Conservation (phyloP, 208 protist genomes). For the Trypanosoma rangeli region DNA sequence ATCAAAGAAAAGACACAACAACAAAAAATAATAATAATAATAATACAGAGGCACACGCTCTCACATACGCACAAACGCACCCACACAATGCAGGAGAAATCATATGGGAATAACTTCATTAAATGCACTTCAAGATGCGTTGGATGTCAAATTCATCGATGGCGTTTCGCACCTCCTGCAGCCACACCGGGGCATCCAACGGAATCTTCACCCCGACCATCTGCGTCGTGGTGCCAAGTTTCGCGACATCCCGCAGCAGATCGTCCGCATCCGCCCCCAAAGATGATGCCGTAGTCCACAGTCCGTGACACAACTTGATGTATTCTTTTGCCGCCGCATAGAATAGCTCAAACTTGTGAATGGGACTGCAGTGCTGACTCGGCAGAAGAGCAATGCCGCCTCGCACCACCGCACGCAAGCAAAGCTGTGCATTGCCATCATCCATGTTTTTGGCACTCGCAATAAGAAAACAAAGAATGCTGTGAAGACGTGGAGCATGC, state of each 20-base stretch:
- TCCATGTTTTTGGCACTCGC: constrained; percentile 31
- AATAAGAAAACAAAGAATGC: constrained; percentile 26
- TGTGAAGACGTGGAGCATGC: constrained; percentile 16
- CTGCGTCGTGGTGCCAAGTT: constrained; percentile 31
- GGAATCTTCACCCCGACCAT: constrained; percentile 16
- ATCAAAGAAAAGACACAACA: neutral
- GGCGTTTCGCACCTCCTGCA: constrained; percentile 32
- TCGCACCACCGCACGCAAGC: constrained; percentile 35
- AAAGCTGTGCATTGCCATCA: constrained; percentile 14
- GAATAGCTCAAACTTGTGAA: constrained; percentile 27
- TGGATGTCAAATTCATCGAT: constrained; percentile 58
- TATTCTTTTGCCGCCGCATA: constrained; percentile 31
- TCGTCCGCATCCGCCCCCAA: neutral
- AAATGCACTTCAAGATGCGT: constrained; percentile 33
- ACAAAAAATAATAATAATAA: neutral
- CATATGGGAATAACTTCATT: neutral
- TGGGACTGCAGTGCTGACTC: constrained; percentile 12
- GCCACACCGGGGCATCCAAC: constrained; percentile 25
- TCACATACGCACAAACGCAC: too few relatives aligned
- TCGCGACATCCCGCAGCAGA: constrained; percentile 40
- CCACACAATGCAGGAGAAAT: neutral
- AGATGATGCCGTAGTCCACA: neutral
- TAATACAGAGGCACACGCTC: too few relatives aligned
- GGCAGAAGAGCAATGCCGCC: constrained; percentile 33
- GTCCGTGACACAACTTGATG: constrained; percentile 17